Evolutionary conservation across 371 early-diverging fungal species (phyloP).

Genomic region (Rhizopus sp.): DNA sequence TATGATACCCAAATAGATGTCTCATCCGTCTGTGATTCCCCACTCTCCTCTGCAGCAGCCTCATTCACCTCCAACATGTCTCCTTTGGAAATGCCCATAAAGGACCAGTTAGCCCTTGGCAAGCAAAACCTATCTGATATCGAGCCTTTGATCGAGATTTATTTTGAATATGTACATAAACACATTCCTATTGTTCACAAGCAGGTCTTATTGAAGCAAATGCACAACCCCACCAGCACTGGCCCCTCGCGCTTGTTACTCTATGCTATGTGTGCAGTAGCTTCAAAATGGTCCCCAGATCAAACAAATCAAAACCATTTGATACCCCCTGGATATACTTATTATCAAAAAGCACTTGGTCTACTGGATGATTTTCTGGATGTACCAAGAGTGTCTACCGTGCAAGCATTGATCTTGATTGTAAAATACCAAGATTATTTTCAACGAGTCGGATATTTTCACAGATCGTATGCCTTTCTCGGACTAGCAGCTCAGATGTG

Average conservation of each 20-base stretch:
- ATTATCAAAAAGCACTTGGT: slow-evolving; percentile 43
- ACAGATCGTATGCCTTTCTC: slow-evolving; percentile 38
- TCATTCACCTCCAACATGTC: neutral
- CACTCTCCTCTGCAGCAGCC: slow-evolving; percentile 16
- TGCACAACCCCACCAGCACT: slow-evolving; percentile 42
- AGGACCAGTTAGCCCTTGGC: slow-evolving; percentile 17
- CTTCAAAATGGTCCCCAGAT: slow-evolving; percentile 46
- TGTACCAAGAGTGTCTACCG: slow-evolving; percentile 65
- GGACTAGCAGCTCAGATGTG: slow-evolving; percentile 78
- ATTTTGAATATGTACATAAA: slow-evolving; percentile 61
- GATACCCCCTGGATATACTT: slow-evolving; percentile 35
- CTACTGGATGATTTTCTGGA: slow-evolving; percentile 71
- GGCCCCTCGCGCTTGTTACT: slow-evolving; percentile 52
- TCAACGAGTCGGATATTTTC: slow-evolving; percentile 41
- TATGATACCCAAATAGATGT: slow-evolving; percentile 27
- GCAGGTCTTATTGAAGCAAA: slow-evolving; percentile 51
- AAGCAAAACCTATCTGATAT: slow-evolving; percentile 13
- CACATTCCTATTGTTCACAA: slow-evolving; percentile 64
- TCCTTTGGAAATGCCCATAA: slow-evolving; percentile 17
- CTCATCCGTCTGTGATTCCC: slow-evolving; percentile 22
- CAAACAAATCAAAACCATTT: slow-evolving; percentile 2
- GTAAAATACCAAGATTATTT: slow-evolving; percentile 69
- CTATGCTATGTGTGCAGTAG: slow-evolving; percentile 63
- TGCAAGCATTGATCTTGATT: slow-evolving; percentile 70
- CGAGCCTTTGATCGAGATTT: slow-evolving; percentile 35